phyloP scores from a whole-genome alignment of 768 basidiomycete genomes.

The Lactarius vividus region DNA sequence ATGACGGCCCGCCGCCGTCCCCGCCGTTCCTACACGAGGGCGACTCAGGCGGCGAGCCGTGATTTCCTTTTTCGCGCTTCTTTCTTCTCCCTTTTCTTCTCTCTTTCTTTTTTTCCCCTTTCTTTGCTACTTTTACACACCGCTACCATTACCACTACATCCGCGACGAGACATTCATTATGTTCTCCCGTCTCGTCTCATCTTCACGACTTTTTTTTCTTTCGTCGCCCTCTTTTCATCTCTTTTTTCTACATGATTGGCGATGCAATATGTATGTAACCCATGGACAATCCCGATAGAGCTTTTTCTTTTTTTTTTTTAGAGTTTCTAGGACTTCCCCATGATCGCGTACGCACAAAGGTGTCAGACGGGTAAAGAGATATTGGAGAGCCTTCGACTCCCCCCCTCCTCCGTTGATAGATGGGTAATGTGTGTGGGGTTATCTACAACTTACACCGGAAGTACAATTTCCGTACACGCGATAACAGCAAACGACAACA shows the following conservation, averaged over 20 bases:
- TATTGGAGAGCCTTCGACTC: neutral
- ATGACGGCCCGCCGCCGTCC: neutral
- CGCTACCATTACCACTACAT: conserved; percentile 4
- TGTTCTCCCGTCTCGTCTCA: neutral
- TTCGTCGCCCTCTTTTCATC: too few relatives aligned
- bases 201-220: too few relatives aligned
- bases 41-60: neutral
- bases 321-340: neutral
- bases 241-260: neutral
- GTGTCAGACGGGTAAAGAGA: too few relatives aligned
- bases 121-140: neutral
- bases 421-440: neutral
- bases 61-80: neutral
- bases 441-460: neutral
- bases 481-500: neutral
- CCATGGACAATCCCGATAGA: conserved; percentile 21
- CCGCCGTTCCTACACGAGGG: neutral
- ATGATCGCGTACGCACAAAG: neutral
- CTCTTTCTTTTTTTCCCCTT: too few relatives aligned
- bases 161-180: neutral
- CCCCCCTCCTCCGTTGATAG: neutral
- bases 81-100: neutral
- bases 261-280: conserved; percentile 23
- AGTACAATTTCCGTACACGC: neutral
- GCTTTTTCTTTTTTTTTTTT: neutral